Base-by-base conservation (phyloP, 2,329 filamentous ascomycete genomes). In the Monilinia polystroma region DNA sequence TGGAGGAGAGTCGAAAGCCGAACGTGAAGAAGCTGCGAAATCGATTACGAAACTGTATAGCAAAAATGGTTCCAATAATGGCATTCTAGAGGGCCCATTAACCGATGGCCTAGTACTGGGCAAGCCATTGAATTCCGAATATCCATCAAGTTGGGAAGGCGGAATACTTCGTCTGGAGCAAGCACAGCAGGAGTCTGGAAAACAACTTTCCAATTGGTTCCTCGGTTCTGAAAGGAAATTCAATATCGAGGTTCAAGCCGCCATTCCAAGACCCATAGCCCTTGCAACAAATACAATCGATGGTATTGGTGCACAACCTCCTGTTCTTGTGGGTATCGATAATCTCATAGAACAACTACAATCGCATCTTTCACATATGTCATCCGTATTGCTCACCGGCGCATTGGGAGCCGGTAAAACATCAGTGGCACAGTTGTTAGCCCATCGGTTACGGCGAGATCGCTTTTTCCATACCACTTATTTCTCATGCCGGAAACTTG, bases 361-460 rank as follows among this genome's bases (percentile, higher is more conserved):
- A 68, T 88, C 87, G 2, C 91, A 96, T 72, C 81, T 99, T 4
- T 87, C 89, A 0, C 91, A 96, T 72, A 86, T 91, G 70, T 97
- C 94, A 0, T 98, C 95, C 0, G 91, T 97, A 1, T 82, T 99
- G 32, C 79, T 99, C 54, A 96, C 93, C 0, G 95, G 95, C 51
- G 92, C 91, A 0, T 86, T 97, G 71, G 95, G 95, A 0, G 90
- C 93, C 29, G 95, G 95, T 35, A 99, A 99, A 79, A 93, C 92
- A 2, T 88, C 88, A 0, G 85, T 97, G 38, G 86, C 91, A 4
- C 90, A 91, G 69, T 82, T 92, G 35, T 79, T 98, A 38, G 92
- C 90, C 1, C 87, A 91, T 74, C 85, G 84, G 52, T 80, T 99
- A 64, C 87, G 90, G 32, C 84, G 84, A 64, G 87, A 92, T 56